These are phyloP conservation scores for Phytophthora litchii DNA, from an alignment of 352 stramenopile genomes.

Conservation along the genomic window DNA sequence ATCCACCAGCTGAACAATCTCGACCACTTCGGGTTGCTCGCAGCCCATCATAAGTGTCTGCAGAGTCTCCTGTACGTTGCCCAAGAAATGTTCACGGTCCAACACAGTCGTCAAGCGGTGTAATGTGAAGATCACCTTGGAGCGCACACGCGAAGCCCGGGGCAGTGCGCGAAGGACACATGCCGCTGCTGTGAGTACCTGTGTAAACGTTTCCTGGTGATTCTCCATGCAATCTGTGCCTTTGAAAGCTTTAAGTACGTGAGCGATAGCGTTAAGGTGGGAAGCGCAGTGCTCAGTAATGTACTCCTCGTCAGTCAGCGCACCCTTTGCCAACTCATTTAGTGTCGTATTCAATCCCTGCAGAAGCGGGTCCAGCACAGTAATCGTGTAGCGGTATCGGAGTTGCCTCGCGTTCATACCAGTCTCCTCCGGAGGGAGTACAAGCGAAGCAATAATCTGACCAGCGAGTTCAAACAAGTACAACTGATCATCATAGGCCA, in stretches of 20 bases:
- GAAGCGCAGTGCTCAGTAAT: slow-evolving; percentile 58
- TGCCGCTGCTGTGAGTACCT: slow-evolving; percentile 66
- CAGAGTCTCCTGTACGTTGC: slow-evolving; percentile 62
- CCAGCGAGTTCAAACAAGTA: slow-evolving; percentile 89
- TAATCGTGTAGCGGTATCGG: slow-evolving; percentile 71
- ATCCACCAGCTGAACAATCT: slow-evolving; percentile 84
- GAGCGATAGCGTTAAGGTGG: slow-evolving; percentile 79
- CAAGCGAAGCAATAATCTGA: slow-evolving; percentile 78
- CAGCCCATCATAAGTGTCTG: slow-evolving; percentile 71
- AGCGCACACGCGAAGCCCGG: slow-evolving; percentile 57
- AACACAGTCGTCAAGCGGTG: slow-evolving; percentile 80
- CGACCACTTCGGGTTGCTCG: slow-evolving; percentile 66
- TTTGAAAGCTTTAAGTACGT: slow-evolving; percentile 87
- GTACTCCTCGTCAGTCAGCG: slow-evolving; percentile 44
- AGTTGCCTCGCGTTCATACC: slow-evolving; percentile 65
- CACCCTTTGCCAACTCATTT: slow-evolving; percentile 36
- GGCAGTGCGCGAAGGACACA: slow-evolving; percentile 66
- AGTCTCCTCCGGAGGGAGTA: slow-evolving; percentile 26
- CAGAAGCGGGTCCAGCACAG: slow-evolving; percentile 74
- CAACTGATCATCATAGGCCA: slow-evolving; percentile 78
- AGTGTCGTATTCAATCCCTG: slow-evolving; percentile 66
- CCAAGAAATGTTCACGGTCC: slow-evolving; percentile 72
- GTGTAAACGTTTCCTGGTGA: slow-evolving; percentile 78
- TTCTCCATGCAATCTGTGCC: slow-evolving; percentile 72
- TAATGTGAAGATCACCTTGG: slow-evolving; percentile 83